Evolutionary conservation across 2,329 filamentous ascomycete genomes (phyloP).

Genomic region (Metarhizium anisopliae): DNA sequence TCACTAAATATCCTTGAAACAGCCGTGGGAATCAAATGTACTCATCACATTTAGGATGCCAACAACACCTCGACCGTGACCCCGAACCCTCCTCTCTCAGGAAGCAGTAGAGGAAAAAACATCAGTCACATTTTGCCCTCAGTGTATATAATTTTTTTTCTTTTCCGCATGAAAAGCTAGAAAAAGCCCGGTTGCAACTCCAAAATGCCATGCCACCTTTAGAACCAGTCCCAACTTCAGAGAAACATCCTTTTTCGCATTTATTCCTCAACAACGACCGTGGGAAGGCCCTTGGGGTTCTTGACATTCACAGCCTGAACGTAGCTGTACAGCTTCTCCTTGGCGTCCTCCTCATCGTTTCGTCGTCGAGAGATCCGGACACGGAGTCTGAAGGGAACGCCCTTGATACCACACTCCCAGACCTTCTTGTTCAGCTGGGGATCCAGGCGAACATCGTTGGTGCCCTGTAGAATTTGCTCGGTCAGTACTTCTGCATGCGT

Average conservation of each 20-base stretch:
- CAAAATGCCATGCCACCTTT: constrained; percentile 35
- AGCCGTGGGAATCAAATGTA: neutral
- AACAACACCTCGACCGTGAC: neutral
- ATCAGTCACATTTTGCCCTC: constrained; percentile 23
- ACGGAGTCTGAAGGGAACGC: constrained; percentile 92
- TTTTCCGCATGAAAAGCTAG: constrained; percentile 32
- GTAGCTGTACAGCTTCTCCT: constrained; percentile 99
- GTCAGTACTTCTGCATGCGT: constrained; percentile 11
- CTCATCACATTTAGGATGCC: constrained; percentile 6
- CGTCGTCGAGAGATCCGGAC: constrained; percentile 98
- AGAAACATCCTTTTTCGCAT: constrained; percentile 24
- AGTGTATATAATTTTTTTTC: constrained; percentile 15
- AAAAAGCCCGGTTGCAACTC: constrained; percentile 36
- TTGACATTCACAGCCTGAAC: constrained; percentile 99
- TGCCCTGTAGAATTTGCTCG: constrained; percentile 56
- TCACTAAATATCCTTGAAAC: neutral
- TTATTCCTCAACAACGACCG: constrained; percentile 75
- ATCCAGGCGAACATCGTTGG: constrained; percentile 93
- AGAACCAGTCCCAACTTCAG: constrained; percentile 30
- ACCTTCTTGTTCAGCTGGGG: constrained; percentile 99
- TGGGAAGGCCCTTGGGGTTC: constrained; percentile 96
- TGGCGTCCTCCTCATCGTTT: constrained; percentile 99
- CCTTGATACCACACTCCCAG: constrained; percentile 99
- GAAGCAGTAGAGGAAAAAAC: constrained; percentile 10
- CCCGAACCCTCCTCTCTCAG: neutral